Percentiles rank a stretch among this genome's conserved stretches.
These are phyloP conservation scores for Alectoria sarmentosa DNA, from an alignment of 495 filamentous ascomycete species.

Conservation along the genomic window DNA sequence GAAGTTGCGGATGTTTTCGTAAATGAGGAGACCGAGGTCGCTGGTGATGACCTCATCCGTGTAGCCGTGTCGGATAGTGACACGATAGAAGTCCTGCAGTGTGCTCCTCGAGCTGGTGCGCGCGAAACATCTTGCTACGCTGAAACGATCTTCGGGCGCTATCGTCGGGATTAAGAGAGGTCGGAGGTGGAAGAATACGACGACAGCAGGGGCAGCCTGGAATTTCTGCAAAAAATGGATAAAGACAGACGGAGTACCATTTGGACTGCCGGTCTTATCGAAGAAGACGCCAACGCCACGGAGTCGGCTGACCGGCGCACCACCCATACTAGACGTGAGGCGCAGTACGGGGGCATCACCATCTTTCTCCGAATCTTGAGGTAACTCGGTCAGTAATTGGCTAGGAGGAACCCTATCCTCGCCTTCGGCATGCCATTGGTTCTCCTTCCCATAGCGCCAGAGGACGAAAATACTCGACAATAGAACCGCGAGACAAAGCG, in stretches of 20 bases:
- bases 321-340: conserved; percentile 39
- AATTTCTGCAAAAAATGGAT: conserved; percentile 60
- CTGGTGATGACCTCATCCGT: conserved; percentile 59
- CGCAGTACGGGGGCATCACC: conserved; percentile 13
- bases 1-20: conserved; percentile 50
- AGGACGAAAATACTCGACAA: conserved; percentile 55
- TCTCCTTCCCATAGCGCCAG: conserved; percentile 70
- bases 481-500: conserved; percentile 52
- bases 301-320: conserved; percentile 37
- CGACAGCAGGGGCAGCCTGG: conserved; percentile 47
- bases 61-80: conserved; percentile 64
- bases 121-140: conserved; percentile 35
- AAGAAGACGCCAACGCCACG: conserved; percentile 58
- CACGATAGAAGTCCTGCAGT: conserved; percentile 53
- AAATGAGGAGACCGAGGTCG: conserved; percentile 51
- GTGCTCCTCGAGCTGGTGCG: conserved; percentile 22
- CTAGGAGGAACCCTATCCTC: conserved; percentile 48
- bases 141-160: conserved; percentile 41
- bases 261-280: conserved; percentile 49
- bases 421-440: conserved; percentile 62
- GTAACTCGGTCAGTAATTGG: conserved; percentile 34
- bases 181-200: conserved; percentile 57
- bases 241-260: conserved; percentile 51
- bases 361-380: not conserved
- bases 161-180: conserved; percentile 41